Conservation (phyloP, 169 alveolate genomes). For the Pseudocohnilembus persalinus region DNA sequence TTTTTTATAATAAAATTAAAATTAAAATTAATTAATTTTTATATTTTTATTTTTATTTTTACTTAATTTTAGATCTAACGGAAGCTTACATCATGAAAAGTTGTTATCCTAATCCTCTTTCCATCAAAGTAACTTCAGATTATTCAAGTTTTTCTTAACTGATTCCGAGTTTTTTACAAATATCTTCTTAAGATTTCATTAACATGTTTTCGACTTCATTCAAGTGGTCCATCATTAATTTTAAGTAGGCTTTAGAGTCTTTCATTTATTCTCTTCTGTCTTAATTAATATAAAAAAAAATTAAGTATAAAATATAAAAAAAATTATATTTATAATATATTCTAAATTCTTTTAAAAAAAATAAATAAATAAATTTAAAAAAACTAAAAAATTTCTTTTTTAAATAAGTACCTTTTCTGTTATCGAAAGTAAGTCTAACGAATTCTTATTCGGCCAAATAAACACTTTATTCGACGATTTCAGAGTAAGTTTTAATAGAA, state of each 20-base stretch:
- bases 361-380: no score
- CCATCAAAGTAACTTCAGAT: slow-evolving; percentile 45
- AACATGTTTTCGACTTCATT: slow-evolving; percentile 42
- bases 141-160: slow-evolving; percentile 37
- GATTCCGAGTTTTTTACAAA: slow-evolving; percentile 42
- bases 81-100: slow-evolving; percentile 48
- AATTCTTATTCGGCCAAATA: slow-evolving; percentile 49
- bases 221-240: slow-evolving; percentile 30
- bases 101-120: slow-evolving; percentile 52
- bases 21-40: no score
- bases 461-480: slow-evolving; percentile 43
- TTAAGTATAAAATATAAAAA: no score
- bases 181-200: slow-evolving; percentile 52
- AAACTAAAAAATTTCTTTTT: no score
- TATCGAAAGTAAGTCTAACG: slow-evolving; percentile 40
- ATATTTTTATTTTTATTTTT: no score
- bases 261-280: slow-evolving; percentile 38
- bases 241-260: slow-evolving; percentile 27
- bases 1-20: no score
- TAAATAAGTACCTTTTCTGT: slow-evolving; percentile 26
- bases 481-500: slow-evolving; percentile 35
- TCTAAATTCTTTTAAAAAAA: no score
- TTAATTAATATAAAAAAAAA: neutral
- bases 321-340: no score
- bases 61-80: slow-evolving; percentile 43